A percentile compares a stretch with the other conserved stretches of the same genome.
Evolutionary conservation across 441 rosid genomes (phyloP).

Genomic region (Corymbia citriodora): DNA sequence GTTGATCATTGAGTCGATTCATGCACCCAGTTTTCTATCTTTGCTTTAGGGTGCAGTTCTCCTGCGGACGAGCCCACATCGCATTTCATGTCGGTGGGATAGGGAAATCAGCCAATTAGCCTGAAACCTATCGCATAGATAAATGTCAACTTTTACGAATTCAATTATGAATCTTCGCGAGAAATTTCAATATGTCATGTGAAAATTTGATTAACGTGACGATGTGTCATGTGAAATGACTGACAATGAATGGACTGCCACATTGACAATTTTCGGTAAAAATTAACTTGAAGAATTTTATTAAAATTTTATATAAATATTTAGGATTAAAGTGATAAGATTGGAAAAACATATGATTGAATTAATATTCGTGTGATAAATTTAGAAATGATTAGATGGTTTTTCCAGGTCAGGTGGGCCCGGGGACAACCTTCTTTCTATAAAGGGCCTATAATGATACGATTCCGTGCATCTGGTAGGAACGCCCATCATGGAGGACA

Average conservation of each 20-base stretch:
- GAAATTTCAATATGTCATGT: background rate
- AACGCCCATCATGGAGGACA: background rate
- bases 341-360: background rate
- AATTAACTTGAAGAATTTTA: fast-evolving
- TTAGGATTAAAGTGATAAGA: background rate
- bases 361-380: background rate
- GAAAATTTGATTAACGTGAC: fast-evolving
- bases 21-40: background rate
- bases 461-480: background rate
- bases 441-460: background rate
- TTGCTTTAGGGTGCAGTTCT: background rate
- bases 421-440: background rate
- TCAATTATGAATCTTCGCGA: fast-evolving
- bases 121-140: too few species aligned
- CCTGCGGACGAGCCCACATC: too few species aligned
- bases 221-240: too few species aligned
- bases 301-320: background rate
- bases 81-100: background rate
- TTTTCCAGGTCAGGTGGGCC: background rate
- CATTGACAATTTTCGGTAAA: background rate
- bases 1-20: background rate
- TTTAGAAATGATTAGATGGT: background rate
- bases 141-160: background rate
- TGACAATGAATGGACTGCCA: too few species aligned
- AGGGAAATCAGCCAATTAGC: background rate